Evolutionary conservation across 2,329 filamentous ascomycete genomes (phyloP), one percentile per base, ranked within the genome.

Genomic region (Exophiala alcalophila): DNA sequence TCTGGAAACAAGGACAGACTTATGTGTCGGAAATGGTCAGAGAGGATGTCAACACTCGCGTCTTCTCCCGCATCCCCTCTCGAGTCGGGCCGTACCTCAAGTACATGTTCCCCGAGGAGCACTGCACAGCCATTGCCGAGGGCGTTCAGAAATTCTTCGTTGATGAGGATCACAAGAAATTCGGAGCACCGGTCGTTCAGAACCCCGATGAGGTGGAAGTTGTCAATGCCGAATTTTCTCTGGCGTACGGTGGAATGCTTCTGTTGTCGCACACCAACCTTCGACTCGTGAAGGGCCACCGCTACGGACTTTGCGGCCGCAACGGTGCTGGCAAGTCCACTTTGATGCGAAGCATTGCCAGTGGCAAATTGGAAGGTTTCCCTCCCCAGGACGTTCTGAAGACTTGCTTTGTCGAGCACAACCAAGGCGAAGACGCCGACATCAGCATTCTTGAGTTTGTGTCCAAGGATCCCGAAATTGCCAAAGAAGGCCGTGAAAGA

Each of bases 301-400:
- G 92, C 46, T 98, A 98, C 63, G 92, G 92, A 65, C 85, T 98
- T 12, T 96, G 91, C 60, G 92, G 92, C 59, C 86, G 91, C 58
- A 98, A 98, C 65, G 92, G 92, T 71, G 89, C 90, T 44, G 92
- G 92, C 62, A 98, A 98, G 72, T 97, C 92, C n/a, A 98, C 92
- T 1, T 78, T 98, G 45, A 97, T 98, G 92, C 86, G 88, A 63
- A 89, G 86, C 64, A 98, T 98, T 59, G 86, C 92, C 36, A 84
- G 84, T 47, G 91, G 90, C 61, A 98, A 98, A 75, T 78, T 98
- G 3, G 92, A 98, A 67, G 92, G 92, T 6, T 98, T 98, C 71
- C 92, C 92, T 25, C 75, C 88, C 11, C 89, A 92, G 63, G 89
- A 96, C 54, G 84, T 90, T 47, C 81, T 98, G 59, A 85, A 87